Evolutionary conservation across 2,329 filamentous ascomycete species (phyloP).

Genomic region (Colletotrichum tropicicola): DNA sequence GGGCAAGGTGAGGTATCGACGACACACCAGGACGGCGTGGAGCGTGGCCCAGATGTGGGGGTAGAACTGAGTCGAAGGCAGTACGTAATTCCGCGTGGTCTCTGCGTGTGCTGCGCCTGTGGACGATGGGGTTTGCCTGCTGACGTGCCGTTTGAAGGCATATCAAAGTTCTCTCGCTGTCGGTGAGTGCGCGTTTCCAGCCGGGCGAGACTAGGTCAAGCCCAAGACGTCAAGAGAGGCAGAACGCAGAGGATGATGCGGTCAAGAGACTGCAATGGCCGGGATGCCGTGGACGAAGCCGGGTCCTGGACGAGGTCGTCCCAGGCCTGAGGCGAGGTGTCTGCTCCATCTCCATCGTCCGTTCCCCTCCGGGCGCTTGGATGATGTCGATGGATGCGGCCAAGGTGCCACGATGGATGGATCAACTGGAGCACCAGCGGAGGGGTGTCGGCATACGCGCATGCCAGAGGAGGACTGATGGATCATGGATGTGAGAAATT

Average conservation of each 20-base stretch:
- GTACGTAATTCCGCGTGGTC: slow-evolving; percentile 4
- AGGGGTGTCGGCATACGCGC: neutral
- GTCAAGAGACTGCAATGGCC: neutral
- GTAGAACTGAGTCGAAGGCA: slow-evolving; percentile 14
- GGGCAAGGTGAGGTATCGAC: neutral
- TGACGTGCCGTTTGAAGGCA: neutral
- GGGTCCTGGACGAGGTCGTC: no score
- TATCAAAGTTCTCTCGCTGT: neutral
- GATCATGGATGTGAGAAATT: slow-evolving; percentile 12
- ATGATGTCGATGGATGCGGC: slow-evolving; percentile 18
- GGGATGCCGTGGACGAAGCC: no score
- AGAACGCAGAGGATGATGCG: neutral
- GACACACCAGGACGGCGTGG: neutral
- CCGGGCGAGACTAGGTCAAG: neutral
- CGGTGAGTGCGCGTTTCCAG: neutral
- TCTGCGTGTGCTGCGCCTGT: neutral
- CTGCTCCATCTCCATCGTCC: no score
- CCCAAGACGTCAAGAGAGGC: neutral
- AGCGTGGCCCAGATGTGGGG: slow-evolving; percentile 14
- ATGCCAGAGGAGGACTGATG: neutral
- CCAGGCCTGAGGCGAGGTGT: no score
- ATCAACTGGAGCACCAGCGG: slow-evolving; percentile 1
- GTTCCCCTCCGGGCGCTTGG: neutral
- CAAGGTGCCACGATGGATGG: slow-evolving; percentile 15
- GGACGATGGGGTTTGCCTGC: neutral